Evolutionary conservation across 2,329 filamentous ascomycete genomes (phyloP).

Genomic region (Sarocladiaceae sp.): DNA sequence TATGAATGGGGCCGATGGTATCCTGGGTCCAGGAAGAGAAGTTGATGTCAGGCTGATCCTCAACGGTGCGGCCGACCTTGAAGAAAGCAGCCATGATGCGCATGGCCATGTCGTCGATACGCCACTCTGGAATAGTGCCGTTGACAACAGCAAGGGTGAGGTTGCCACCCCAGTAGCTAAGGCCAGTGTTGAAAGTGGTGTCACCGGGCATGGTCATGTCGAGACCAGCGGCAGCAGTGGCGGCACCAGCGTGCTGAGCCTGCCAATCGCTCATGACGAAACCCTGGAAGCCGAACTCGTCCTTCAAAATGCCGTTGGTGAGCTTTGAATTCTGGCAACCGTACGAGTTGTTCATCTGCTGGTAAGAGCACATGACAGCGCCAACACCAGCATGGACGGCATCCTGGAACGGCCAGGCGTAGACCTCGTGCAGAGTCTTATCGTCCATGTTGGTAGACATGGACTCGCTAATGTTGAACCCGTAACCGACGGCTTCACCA

Average conservation of each 20-base stretch:
- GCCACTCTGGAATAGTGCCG: slow-evolving; percentile 79
- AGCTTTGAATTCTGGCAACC: slow-evolving; percentile 72
- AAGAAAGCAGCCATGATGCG: slow-evolving; percentile 70
- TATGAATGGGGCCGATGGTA: slow-evolving; percentile 65
- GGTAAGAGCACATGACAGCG: slow-evolving; percentile 62
- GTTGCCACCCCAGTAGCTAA: slow-evolving; percentile 78
- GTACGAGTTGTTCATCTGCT: slow-evolving; percentile 76
- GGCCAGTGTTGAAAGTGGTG: slow-evolving; percentile 64
- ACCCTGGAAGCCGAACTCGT: slow-evolving; percentile 74
- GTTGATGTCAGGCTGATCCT: slow-evolving; percentile 54
- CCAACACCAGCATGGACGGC: slow-evolving; percentile 62
- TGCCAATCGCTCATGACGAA: slow-evolving; percentile 78
- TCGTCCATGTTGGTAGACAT: slow-evolving; percentile 61
- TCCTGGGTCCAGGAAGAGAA: slow-evolving; percentile 84
- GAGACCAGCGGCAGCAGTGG: slow-evolving; percentile 63
- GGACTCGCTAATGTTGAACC: slow-evolving; percentile 56
- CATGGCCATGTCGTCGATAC: slow-evolving; percentile 86
- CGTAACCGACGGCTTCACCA: slow-evolving; percentile 43
- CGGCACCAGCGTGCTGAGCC: slow-evolving; percentile 64
- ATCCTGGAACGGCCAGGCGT: slow-evolving; percentile 73
- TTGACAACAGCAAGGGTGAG: slow-evolving; percentile 83
- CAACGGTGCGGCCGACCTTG: slow-evolving; percentile 53
- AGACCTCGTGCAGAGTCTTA: slow-evolving; percentile 68
- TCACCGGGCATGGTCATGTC: slow-evolving; percentile 92
- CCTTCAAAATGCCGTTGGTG: slow-evolving; percentile 70